A percentile compares a stretch with the other conserved stretches of the same genome.
Evolutionary conservation across 2,329 filamentous ascomycete genomes (phyloP).

Genomic region (Aureobasidium sp.): DNA sequence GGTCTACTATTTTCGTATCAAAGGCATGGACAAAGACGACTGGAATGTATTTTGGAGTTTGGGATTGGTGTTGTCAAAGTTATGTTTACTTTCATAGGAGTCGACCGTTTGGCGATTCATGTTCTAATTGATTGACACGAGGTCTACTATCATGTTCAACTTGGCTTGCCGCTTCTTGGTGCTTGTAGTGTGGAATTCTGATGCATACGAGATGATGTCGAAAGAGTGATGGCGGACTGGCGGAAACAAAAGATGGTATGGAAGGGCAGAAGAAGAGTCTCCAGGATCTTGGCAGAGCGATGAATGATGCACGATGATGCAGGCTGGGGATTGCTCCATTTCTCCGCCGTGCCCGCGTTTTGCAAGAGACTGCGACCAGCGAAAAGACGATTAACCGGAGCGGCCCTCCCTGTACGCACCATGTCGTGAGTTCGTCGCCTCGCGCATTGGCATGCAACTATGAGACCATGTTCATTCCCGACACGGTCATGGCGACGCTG

Average conservation of each 20-base stretch:
- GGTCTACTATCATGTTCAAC: neutral
- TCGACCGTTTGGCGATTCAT: neutral
- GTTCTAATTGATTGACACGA: neutral
- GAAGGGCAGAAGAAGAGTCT: neutral
- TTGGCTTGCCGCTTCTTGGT: neutral
- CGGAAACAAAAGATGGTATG: neutral
- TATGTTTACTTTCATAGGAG: neutral
- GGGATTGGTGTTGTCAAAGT: neutral
- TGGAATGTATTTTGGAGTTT: neutral
- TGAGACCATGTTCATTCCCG: slow-evolving; percentile 3
- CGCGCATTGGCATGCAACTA: slow-evolving; percentile 1
- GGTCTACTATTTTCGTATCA: neutral
- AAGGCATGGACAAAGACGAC: neutral
- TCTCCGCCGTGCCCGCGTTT: slow-evolving; percentile 1
- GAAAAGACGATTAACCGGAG: neutral
- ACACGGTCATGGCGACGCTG: slow-evolving; percentile 20
- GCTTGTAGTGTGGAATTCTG: neutral
- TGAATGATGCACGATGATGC: neutral
- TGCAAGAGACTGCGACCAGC: neutral
- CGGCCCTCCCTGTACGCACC: neutral
- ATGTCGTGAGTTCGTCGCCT: neutral
- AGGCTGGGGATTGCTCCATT: neutral
- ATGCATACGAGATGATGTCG: neutral
- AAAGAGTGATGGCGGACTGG: neutral
- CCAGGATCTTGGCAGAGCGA: neutral